phyloP scores from a whole-genome alignment of 306 rosid species.

The Geum urbanum region DNA sequence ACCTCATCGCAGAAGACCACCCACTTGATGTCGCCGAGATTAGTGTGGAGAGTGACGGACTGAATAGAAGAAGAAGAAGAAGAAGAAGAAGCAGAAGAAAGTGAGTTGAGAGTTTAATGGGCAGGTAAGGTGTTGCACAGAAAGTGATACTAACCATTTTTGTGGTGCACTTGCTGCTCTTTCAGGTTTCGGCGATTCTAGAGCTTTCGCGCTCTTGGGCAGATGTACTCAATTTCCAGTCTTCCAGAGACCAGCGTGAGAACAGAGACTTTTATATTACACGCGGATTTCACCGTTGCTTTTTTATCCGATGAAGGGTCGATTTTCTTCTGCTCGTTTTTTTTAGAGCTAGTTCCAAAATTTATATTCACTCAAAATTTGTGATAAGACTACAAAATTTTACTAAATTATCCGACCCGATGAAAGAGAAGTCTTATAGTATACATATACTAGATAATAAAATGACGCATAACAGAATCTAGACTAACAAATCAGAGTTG shows the following conservation, averaged over 20 bases:
- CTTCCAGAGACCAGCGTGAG: background rate
- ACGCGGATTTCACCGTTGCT: background rate
- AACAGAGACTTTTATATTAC: background rate
- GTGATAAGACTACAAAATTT: too few relatives aligned
- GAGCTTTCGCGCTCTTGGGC: slow-evolving; percentile 8
- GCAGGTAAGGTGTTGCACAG: background rate
- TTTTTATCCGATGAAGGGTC: too few relatives aligned
- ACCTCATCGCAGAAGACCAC: slow-evolving; percentile 93
- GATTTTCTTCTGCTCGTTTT: too few relatives aligned
- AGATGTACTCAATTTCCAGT: too few relatives aligned
- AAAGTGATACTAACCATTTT: slow-evolving; percentile 27
- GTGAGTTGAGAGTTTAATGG: slow-evolving; percentile 16
- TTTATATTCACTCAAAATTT: too few relatives aligned
- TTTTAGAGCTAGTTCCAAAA: too few relatives aligned
- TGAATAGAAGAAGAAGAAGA: slow-evolving; percentile 13
- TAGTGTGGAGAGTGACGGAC: slow-evolving; percentile 91
- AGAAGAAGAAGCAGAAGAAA: background rate
- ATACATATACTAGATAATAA: too few relatives aligned
- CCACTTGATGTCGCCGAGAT: slow-evolving; percentile 93
- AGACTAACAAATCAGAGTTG: too few relatives aligned
- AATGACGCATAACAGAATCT: too few relatives aligned
- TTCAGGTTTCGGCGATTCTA: background rate
- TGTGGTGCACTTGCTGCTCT: background rate
- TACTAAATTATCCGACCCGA: too few relatives aligned
- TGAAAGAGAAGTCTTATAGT: too few relatives aligned